Evolutionary conservation across 345 rosid genomes (phyloP).

Genomic region (Lepidium didymum): DNA sequence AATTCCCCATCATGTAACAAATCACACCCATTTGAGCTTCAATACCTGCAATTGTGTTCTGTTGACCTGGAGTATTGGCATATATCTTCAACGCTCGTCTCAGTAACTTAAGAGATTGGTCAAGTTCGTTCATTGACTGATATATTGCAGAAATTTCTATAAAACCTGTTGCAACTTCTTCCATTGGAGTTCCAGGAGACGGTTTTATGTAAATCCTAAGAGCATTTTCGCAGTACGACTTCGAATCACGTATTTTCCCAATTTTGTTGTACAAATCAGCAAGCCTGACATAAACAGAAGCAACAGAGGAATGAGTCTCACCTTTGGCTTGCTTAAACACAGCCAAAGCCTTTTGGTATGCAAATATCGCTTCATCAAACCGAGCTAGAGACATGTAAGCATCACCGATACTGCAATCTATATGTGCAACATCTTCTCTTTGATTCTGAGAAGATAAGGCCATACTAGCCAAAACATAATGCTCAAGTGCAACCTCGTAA

Average conservation of each 20-base stretch:
- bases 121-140: conserved; percentile 73
- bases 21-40: conserved; percentile 95
- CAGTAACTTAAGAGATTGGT: conserved; percentile 56
- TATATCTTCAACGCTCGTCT: conserved; percentile 61
- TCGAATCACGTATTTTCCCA: conserved; percentile 76
- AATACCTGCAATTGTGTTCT: conserved; percentile 70
- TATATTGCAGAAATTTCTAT: conserved; percentile 77
- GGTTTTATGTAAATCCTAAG: conserved; percentile 56
- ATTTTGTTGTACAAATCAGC: conserved; percentile 80
- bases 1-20: conserved; percentile 77
- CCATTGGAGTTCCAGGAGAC: conserved; percentile 48
- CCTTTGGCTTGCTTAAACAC: conserved; percentile 72
- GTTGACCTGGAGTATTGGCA: conserved; percentile 58
- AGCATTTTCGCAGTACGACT: conserved; percentile 76
- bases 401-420: conserved; percentile 91
- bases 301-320: conserved; percentile 76
- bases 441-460: conserved; percentile 64
- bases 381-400: conserved; percentile 76
- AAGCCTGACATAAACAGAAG: conserved; percentile 74
- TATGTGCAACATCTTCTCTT: conserved; percentile 62
- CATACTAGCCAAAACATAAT: conserved; percentile 82
- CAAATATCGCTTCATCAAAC: conserved; percentile 75
- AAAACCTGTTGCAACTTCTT: conserved; percentile 77
- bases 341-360: conserved; percentile 82
- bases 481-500: conserved; percentile 80